Evolutionary conservation across 495 filamentous ascomycete genomes (phyloP), one percentile per base, ranked within the genome.

Genomic region (Aspergillus steynii): DNA sequence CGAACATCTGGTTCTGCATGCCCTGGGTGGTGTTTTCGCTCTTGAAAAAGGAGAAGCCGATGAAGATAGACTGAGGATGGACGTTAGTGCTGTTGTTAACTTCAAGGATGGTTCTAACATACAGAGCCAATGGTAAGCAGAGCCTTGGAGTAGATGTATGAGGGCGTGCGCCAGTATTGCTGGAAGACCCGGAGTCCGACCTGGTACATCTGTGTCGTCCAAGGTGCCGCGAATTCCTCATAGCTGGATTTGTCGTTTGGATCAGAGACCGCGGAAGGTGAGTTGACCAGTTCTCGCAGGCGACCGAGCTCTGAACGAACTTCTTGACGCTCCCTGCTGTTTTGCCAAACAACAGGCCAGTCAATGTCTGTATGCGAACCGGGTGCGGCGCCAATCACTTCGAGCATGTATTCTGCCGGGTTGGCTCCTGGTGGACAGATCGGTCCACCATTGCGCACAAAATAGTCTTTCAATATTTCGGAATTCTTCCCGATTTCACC

Each of bases 401-500:
- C 90, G 29, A 96, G 76, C 90, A 96, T 95, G 86, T 88, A 93
- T 71, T 96, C 92, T 31, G 92, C 92, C n/a, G 91, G 91, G 49
- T 80, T 96, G 1, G 31, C 49, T 8, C 53, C 60, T 20, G 87
- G 86, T 26, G 84, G 83, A 71, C 67, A n/a, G 84, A 80, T 73
- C 28, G 75, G 70, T 5, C 85, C 88, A 32, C 90, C 86, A 69
- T 91, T 85, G 50, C 80, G 77, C 72, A 90, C 85, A 63, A 94
- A 93, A 74, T 93, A 62, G 15, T 56, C 12, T 7, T 48, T 55
- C 49, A 94, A 67, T 25, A 76, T 84, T 45, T 77, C 73, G 0
- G 88, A 88, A 74, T 90, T 87, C 64, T 87, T 74, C 32, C 90
- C 90, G 53, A 93, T 89, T 9, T 89, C 85, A 53, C 90, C 90